Evolutionary conservation across 2,329 filamentous ascomycete species (phyloP).

Genomic region (Elsinoe australis): DNA sequence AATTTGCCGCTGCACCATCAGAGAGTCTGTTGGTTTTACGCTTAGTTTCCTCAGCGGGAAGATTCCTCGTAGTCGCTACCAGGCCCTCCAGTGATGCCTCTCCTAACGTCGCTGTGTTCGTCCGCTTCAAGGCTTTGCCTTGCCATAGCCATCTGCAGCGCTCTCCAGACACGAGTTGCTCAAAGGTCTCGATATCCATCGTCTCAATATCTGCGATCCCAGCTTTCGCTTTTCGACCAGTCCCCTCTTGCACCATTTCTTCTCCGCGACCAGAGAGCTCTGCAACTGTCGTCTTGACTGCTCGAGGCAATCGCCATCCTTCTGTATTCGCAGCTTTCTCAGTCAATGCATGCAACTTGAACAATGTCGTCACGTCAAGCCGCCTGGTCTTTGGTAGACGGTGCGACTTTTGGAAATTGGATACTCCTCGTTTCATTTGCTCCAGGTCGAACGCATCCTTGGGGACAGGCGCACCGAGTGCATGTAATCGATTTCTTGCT

Average conservation of each 20-base stretch:
- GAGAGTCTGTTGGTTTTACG: background rate
- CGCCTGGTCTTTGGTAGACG: slow-evolving; percentile 71
- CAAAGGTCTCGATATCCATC: slow-evolving; percentile 75
- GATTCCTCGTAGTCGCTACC: background rate
- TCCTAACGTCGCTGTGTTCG: slow-evolving; percentile 18
- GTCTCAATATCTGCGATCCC: slow-evolving; percentile 92
- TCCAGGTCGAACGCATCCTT: slow-evolving; percentile 90
- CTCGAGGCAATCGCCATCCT: slow-evolving; percentile 84
- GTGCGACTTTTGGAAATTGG: slow-evolving; percentile 81
- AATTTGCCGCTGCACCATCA: background rate
- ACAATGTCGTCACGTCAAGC: slow-evolving; percentile 74
- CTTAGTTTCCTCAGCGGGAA: background rate
- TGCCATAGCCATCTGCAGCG: slow-evolving; percentile 91
- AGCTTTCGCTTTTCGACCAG: slow-evolving; percentile 72
- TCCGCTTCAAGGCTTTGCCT: slow-evolving; percentile 69
- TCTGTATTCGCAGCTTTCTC: slow-evolving; percentile 85
- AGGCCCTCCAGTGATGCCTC: slow-evolving; percentile 16
- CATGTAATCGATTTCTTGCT: slow-evolving; percentile 79
- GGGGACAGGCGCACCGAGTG: slow-evolving; percentile 70
- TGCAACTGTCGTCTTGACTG: slow-evolving; percentile 89
- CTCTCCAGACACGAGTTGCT: slow-evolving; percentile 69
- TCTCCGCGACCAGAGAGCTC: slow-evolving; percentile 90
- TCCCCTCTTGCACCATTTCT: slow-evolving; percentile 93
- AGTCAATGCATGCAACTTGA: slow-evolving; percentile 72
- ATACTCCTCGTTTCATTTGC: slow-evolving; percentile 72